Percentiles rank a stretch among this genome's conserved stretches.
These are phyloP conservation scores for Sugiyamaella novakii DNA, from an alignment of 1,139 yeast genomes.

Conservation along the genomic window DNA sequence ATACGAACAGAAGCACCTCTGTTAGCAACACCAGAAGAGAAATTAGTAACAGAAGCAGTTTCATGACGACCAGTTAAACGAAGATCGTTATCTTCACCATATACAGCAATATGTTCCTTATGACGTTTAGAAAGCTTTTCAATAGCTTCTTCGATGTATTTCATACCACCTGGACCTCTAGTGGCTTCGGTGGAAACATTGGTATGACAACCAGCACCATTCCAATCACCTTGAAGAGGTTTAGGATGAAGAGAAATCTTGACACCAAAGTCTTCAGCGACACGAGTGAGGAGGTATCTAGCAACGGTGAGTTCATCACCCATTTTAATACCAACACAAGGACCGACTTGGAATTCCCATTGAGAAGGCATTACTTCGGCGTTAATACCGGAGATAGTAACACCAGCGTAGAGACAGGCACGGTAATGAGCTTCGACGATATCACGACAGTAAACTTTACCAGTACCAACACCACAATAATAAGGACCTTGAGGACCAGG, in stretches of 20 bases:
- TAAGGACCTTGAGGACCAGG: constrained; percentile 99
- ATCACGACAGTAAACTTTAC: constrained; percentile 97
- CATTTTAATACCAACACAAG: constrained; percentile 92
- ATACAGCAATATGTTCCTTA: constrained; percentile 90
- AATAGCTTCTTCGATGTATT: constrained; percentile 86
- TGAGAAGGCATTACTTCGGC: constrained; percentile 99
- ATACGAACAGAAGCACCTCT: constrained; percentile 99
- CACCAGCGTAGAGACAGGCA: constrained; percentile 93
- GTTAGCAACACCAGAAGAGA: constrained; percentile 98
- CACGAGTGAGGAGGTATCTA: constrained; percentile 87
- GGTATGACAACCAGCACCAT: constrained; percentile 99
- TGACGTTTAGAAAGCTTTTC: constrained; percentile 95
- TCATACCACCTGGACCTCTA: constrained; percentile 97
- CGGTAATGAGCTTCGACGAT: constrained; percentile 98
- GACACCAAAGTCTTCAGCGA: constrained; percentile 98
- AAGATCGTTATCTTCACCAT: constrained; percentile 91
- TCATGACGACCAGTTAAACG: constrained; percentile 99
- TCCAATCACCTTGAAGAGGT: constrained; percentile 99
- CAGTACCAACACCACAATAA: constrained; percentile 99
- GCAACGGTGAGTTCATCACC: constrained; percentile 98
- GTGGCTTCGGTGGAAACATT: constrained; percentile 89
- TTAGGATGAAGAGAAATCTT: constrained; percentile 99
- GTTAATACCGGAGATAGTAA: constrained; percentile 90
- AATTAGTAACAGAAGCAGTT: constrained; percentile 89
- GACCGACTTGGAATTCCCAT: constrained; percentile 99